A percentile compares a stretch with the other conserved stretches of the same genome.
Conservation (phyloP, 2,329 filamentous ascomycete species). For the Gnomoniopsis smithogilvyi region DNA sequence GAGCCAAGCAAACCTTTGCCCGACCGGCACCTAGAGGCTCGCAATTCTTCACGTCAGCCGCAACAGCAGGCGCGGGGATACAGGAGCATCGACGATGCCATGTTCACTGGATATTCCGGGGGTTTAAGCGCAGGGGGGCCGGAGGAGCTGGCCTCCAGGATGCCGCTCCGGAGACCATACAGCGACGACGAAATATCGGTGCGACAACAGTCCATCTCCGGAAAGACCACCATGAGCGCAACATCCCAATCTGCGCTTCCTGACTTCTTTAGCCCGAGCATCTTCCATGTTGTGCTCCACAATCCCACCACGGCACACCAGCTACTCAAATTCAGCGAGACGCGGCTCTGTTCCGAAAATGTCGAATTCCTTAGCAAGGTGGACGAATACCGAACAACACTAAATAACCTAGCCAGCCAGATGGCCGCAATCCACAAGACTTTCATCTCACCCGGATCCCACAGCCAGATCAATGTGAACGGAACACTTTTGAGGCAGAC, state of each 20-base stretch:
- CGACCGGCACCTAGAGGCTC: not conserved
- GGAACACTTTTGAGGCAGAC: conserved; percentile 25
- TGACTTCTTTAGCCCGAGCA: conserved; percentile 39
- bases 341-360: conserved; percentile 37
- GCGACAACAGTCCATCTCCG: conserved; percentile 6
- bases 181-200: conserved; percentile 10
- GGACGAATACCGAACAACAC: conserved; percentile 39
- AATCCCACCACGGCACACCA: conserved; percentile 41
- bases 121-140: not conserved
- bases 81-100: conserved; percentile 5
- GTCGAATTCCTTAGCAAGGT: conserved; percentile 47
- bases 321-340: conserved; percentile 38
- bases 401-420: conserved; percentile 36
- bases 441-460: conserved; percentile 22
- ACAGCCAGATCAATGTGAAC: conserved; percentile 26
- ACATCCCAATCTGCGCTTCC: conserved; percentile 24
- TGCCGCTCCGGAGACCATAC: conserved; percentile 1
- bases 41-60: not conserved
- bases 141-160: not conserved
- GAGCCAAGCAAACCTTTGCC: conserved; percentile 1
- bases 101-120: conserved; percentile 2
- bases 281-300: conserved; percentile 39
- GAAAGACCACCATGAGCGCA: conserved; percentile 6
- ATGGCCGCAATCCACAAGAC: conserved; percentile 33
- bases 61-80: not conserved